Base-by-base conservation (phyloP, 2,329 filamentous ascomycete genomes). In the Aspergillus phoenicis region DNA sequence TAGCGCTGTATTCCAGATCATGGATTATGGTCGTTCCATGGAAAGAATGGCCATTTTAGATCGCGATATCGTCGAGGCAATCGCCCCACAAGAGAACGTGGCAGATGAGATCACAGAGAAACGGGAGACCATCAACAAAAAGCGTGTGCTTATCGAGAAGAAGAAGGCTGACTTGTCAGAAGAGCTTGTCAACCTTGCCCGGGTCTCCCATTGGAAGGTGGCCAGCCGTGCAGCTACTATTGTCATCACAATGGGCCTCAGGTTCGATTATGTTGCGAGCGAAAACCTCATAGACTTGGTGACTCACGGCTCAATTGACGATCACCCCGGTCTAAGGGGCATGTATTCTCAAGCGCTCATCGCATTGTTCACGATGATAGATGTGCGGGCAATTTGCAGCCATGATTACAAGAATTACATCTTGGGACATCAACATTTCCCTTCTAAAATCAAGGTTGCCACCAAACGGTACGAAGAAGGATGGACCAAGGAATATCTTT, bases 191-290 rank as follows among this genome's bases (percentile, higher is more conserved):
- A 86, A 90, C 61, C 80, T 89, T 62, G 91, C 92, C 1, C 88
- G 87, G 69, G 86, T 86, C 3, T 91, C 93, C 0, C 96, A 99
- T 73, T 99, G 95, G 95, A 98, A 97, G 81, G 93, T 97, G 68
- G 94, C 94, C 5, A 92, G 88, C 54, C 85, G 94, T 28, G 96
- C 93, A 59, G 91, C 91, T 8, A 90, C 96, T 38, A 95, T 99
- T 73, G 91, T 96, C 4, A 87, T 94, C 59, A 96, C 95, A 62
- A 84, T 97, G 64, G 94, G 92, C 60, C 86, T 97, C 64, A 89
- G 95, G n/a, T 97, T 98, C 69, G 90, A 97, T 66, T 90, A 87
- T 17, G 86, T 99, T 63, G 92, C 92, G 5, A 91, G 91, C 1
- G 83, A 89, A 17, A 86, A 89, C 60, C 90, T 98, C 75, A 86